Evolutionary conservation across 805 yeast species (phyloP), one percentile per base, ranked within the genome.

Genomic region (Lachancea sp.): DNA sequence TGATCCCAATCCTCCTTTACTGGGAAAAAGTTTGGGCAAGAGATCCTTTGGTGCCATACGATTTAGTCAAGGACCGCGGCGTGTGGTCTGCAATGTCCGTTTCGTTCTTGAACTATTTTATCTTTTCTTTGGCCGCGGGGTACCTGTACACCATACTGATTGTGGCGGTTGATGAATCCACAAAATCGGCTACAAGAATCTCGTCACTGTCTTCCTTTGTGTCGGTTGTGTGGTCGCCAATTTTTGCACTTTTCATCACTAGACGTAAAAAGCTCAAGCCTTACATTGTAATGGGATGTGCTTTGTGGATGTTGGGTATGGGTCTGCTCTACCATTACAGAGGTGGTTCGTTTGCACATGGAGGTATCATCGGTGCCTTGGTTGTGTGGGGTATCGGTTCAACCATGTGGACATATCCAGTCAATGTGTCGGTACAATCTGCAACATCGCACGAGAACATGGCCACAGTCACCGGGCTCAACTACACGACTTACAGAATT

Each of bases 331-430:
- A 40, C 35, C 73, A 72, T 48, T 83, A 60, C 68, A 72, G 89
- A 63, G 74, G 74, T 20, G 81, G 82, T 41, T 64, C 62, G 31
- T 56, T 61, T 20, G 73, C 81, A 30, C 64, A 69, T 42, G 47
- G 67, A 20, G 89, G 88, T 53, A 69, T 82, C 50, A 78, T 84
- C 19, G 49, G 43, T 7, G 52, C 49, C 5, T 69, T 78, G 53
- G 74, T 80, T 56, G 62, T 83, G 10, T 64, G 80, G 58, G 90
- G 90, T 53, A 68, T 83, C 43, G 89, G 86, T 50, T 84, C 83
- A 34, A 83, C 84, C 6, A 30, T 39, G 42, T 39, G 25, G 66
- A 78, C 85, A 10, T 81, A 79, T 55, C 74, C 84, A 9, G 72
- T 79, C 15, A 83, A 75, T 54, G 80, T 77, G 3, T 74, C 84